A percentile compares a stretch with the other conserved stretches of the same genome.
phyloP scores from a whole-genome alignment of 345 rosid species.

The Hibiscus mutabilis region DNA sequence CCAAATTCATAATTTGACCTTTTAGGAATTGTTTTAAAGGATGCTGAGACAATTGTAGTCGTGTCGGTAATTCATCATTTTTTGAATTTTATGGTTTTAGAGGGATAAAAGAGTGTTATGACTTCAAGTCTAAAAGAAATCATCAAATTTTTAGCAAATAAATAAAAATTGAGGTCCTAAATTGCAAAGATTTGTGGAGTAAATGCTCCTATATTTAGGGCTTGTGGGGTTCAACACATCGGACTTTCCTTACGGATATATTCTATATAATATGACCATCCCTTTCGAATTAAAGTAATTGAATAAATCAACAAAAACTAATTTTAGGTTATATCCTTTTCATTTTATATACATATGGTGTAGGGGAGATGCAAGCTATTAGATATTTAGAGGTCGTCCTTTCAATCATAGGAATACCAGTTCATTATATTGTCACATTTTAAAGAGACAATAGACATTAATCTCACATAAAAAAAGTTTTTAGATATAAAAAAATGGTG shows the following conservation, averaged over 20 bases:
- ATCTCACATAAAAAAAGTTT: no score
- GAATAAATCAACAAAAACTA: no score
- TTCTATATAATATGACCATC: not conserved
- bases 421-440: no score
- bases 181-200: not conserved
- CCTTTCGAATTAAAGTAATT: not conserved
- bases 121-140: no score
- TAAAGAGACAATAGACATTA: no score
- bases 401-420: no score
- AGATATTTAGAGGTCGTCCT: no score
- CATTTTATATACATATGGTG: no score
- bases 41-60: not conserved
- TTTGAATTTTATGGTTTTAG: not conserved
- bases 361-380: no score
- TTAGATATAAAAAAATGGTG: no score
- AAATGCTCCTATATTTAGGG: not conserved
- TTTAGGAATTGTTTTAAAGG: not conserved
- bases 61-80: not conserved
- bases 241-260: not conserved
- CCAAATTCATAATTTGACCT: no score
- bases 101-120: not conserved
- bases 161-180: not conserved
- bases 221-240: not conserved
- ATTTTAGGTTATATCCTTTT: no score
- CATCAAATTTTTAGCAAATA: not conserved